Percentiles rank a stretch among this genome's conserved stretches.
phyloP scores from a whole-genome alignment of 768 basidiomycete species.

The Xerocomellus amylosporus region DNA sequence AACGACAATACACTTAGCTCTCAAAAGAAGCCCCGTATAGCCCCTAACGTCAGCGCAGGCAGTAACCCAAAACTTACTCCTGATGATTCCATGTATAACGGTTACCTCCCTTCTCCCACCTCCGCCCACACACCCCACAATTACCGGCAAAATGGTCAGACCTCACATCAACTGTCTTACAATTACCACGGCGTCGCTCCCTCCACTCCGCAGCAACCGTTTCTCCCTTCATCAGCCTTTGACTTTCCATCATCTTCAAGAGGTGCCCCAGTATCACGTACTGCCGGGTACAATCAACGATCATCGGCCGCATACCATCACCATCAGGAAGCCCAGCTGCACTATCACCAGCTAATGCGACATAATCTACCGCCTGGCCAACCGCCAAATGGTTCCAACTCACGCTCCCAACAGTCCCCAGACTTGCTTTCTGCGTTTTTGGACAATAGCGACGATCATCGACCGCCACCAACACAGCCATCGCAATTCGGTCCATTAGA shows the following conservation, averaged over 20 bases:
- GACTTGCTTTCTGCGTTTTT: conserved; percentile 31
- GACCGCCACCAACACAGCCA: conserved; percentile 21
- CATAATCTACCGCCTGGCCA: conserved; percentile 25
- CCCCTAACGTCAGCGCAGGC: conserved; percentile 17
- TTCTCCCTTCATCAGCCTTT: conserved; percentile 25
- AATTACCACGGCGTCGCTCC: conserved; percentile 21
- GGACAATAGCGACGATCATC: conserved; percentile 29
- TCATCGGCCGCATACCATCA: conserved; percentile 25
- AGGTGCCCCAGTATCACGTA: conserved; percentile 21
- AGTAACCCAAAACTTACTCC: conserved; percentile 24
- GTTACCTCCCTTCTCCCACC: conserved; percentile 33
- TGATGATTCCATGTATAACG: conserved; percentile 31
- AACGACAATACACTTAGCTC: conserved; percentile 21
- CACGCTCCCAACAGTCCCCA: conserved; percentile 26
- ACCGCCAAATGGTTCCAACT: conserved; percentile 9
- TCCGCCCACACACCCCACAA: conserved; percentile 25
- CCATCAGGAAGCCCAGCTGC: conserved; percentile 30
- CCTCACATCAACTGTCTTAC: conserved; percentile 28
- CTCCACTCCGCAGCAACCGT: conserved; percentile 21
- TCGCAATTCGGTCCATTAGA: conserved; percentile 30
- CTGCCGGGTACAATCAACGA: conserved; percentile 25
- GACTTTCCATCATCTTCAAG: conserved; percentile 33
- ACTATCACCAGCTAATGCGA: conserved; percentile 32
- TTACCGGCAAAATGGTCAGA: conserved; percentile 30
- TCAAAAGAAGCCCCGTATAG: conserved; percentile 34